Evolutionary conservation across 1,284 basidiomycete species (phyloP), one percentile per base, ranked within the genome.

Genomic region (Xanthoconium separans): DNA sequence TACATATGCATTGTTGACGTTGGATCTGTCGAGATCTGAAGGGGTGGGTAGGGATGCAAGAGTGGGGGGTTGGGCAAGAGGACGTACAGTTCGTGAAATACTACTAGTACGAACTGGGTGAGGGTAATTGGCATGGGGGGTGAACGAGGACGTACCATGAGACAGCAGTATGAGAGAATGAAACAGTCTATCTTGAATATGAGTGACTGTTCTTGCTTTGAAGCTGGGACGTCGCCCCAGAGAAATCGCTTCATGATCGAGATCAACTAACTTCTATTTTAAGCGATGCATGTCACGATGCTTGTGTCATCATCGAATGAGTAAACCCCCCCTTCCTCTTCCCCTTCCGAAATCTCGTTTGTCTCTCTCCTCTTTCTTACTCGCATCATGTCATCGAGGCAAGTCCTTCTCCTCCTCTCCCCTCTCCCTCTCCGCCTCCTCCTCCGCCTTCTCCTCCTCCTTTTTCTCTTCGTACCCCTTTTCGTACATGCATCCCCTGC

Each of bases 1-100:
- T 16, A 93, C 87, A 67, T 89, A 89, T 9, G 85, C 84, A 68
- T 87, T 87, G 54, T 77, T 75, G 40, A 87, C 74, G 66, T 87
- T 87, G 24, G 83, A 82, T 54, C 84, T 73, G 66, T 87, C 83
- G 20, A 87, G 74, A 68, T 87, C 84, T 85, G 48, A 33, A 18
- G 22, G 7, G 20, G 7, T 12, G 29, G 33, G 36, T 51, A 29
- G 20, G n/a, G 16, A 20, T 18, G 40, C 2, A 1, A 6, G 5
- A 7, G 20, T 27, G n/a, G 22, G 6, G 18, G n/a, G n/a, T 12
- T 37, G 11, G 34, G 6, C 13, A 7, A 41, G n/a, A 15, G 20
- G 13, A 63, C 76, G 52, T 60, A 84, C 83, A 84, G 56, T 85
- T 85, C 39, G 82, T 83, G 59, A 85, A 85, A 65, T 85, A 84